Evolutionary conservation across 345 rosid species (phyloP), one percentile per base, ranked within the genome.

Genomic region (Durio zibethinus): DNA sequence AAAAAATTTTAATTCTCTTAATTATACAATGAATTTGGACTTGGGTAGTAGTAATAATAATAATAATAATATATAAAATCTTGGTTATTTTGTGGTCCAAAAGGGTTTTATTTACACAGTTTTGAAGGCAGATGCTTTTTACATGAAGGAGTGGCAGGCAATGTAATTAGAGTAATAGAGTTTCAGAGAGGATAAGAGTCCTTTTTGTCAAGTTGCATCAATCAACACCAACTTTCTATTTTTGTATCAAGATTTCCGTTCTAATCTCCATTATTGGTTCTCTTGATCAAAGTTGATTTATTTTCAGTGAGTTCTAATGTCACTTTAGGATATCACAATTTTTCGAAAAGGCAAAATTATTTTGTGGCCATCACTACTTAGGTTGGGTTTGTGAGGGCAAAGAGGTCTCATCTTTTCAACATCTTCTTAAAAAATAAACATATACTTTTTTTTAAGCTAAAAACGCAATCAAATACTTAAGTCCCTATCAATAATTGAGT

Each of bases 311-410:
- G 56, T 42, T 64, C n/a, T 12, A 54, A 45, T 25, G 45, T 47
- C 21, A 79, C 31, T 20, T 52, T 25, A 16, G 43, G 62, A 25
- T 35, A 73, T 0, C 33, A 48, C 66, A 16, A 57, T 43, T 52
- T 23, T 25, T 50, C 20, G 69, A 10, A 66, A 31, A 71, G 42
- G 20, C 15, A 36, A 29, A 52, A 71, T 50, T 50, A 50, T 50
- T 48, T 18, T 63, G 66, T 72, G 76, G 53, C 23, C 62, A 77
- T 79, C 80, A 83, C 84, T 80, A 82, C 79, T 83, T 84, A 84
- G 92, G 89, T 90, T 83, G 87, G 93, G 93, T 88, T 84, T 90
- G 83, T 84, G 85, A 89, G 95, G 80, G 85, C 91, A 87, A 77
- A 78, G 57, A 75, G 78, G 79, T 84, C 81, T 81, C 54, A 68